Evolutionary conservation across 2,329 filamentous ascomycete species (phyloP).

Genomic region (Cryphonectria japonica): DNA sequence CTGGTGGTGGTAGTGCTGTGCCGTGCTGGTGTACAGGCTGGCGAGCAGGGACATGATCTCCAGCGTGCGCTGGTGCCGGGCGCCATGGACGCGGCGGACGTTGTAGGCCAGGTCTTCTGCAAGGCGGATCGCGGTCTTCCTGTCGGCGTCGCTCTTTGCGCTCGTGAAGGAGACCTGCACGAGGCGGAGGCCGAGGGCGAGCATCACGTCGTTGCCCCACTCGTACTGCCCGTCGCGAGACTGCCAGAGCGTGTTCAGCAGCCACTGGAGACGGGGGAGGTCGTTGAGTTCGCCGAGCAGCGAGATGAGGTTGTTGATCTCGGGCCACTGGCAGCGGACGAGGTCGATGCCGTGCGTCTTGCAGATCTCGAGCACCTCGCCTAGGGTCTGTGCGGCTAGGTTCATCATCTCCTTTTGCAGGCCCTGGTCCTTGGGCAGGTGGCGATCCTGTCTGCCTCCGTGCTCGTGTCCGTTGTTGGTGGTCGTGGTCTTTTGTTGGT

Average conservation of each 20-base stretch:
- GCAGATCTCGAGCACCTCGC: slow-evolving; percentile 15
- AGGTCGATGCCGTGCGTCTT: slow-evolving; percentile 12
- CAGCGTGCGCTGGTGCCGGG: slow-evolving; percentile 2
- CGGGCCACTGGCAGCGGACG: slow-evolving; percentile 8
- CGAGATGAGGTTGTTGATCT: slow-evolving; percentile 13
- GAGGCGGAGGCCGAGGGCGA: slow-evolving; percentile 11
- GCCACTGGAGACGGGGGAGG: slow-evolving; percentile 11
- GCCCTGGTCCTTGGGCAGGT: not conserved
- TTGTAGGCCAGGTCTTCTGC: slow-evolving; percentile 19
- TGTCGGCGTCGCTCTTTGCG: not conserved
- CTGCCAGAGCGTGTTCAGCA: slow-evolving; percentile 7
- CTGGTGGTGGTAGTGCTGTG: not conserved
- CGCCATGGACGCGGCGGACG: slow-evolving; percentile 8
- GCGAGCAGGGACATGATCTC: slow-evolving; percentile 14
- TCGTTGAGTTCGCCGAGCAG: slow-evolving; percentile 13
- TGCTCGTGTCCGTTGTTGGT: not conserved
- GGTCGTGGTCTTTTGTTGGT: too few species aligned
- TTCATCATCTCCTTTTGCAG: slow-evolving; percentile 3
- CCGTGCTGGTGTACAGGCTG: slow-evolving; percentile 14
- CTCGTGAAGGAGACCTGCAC: slow-evolving; percentile 12
- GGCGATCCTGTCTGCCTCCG: not conserved
- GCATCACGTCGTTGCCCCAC: slow-evolving; percentile 16
- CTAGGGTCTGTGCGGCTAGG: not conserved
- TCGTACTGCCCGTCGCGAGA: slow-evolving; percentile 9
- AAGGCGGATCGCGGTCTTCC: slow-evolving; percentile 9